Evolutionary conservation across 2,329 filamentous ascomycete species (phyloP).

Genomic region (Fusarium odoratissimum): DNA sequence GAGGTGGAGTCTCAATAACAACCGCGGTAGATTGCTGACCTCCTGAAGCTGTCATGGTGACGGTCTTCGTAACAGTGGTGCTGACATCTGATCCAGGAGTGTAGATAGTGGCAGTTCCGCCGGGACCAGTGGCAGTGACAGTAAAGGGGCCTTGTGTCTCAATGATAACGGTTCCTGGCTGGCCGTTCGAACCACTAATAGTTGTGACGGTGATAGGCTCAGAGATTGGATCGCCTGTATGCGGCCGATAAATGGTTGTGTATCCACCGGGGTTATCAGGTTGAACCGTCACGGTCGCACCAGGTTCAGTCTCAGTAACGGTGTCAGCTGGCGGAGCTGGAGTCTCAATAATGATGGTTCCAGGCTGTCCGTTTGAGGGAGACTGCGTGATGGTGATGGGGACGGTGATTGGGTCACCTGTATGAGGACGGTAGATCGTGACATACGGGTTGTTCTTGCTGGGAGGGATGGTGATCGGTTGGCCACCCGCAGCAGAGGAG

Average conservation of each 20-base stretch:
- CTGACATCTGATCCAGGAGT: slow-evolving; percentile 18
- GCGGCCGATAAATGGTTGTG: slow-evolving; percentile 26
- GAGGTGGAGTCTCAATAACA: slow-evolving; percentile 24
- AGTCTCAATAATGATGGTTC: slow-evolving; percentile 33
- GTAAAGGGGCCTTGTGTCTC: slow-evolving; percentile 31
- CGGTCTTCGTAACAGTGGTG: slow-evolving; percentile 23
- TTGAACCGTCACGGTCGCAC: slow-evolving; percentile 19
- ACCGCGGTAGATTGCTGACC: slow-evolving; percentile 13
- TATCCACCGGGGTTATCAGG: slow-evolving; percentile 13
- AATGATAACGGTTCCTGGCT: slow-evolving; percentile 33
- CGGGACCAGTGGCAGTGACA: slow-evolving; percentile 9
- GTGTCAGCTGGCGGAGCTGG: slow-evolving; percentile 10
- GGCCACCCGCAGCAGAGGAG: slow-evolving; percentile 1
- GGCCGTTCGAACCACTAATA: slow-evolving; percentile 21
- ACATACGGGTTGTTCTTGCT: slow-evolving; percentile 29
- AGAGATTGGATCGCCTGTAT: slow-evolving; percentile 19
- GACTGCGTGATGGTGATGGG: slow-evolving; percentile 33
- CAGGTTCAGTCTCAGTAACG: slow-evolving; percentile 7
- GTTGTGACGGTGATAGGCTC: slow-evolving; percentile 30
- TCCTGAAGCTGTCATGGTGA: slow-evolving; percentile 10
- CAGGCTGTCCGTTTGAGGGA: slow-evolving; percentile 28
- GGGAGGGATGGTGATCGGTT: slow-evolving; percentile 29
- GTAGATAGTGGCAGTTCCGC: slow-evolving; percentile 23
- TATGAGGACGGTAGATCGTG: slow-evolving; percentile 28
- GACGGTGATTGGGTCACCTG: slow-evolving; percentile 27